Percentiles rank a stretch among this genome's conserved stretches.
Conservation (phyloP, 352 stramenopile genomes). For the Pythium pyrilobum region DNA sequence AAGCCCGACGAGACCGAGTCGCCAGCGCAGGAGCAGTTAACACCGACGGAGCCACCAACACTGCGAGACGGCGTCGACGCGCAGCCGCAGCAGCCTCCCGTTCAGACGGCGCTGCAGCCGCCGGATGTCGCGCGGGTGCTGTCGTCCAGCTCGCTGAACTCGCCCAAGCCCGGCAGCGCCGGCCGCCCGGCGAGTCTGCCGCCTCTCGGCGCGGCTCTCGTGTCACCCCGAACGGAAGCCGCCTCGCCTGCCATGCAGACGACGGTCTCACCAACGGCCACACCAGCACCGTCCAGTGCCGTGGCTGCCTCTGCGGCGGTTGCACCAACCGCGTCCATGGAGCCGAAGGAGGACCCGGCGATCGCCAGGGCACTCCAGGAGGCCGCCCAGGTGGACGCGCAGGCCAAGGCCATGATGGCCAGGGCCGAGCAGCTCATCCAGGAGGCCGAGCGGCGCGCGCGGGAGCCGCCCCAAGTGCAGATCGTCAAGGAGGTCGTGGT, state of each 20-base stretch:
- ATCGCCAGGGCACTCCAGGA: conserved; percentile 44
- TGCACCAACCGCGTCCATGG: not conserved
- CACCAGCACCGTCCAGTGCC: too few relatives aligned
- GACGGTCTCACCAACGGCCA: not conserved
- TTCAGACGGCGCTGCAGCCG: not conserved
- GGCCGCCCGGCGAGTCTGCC: conserved; percentile 10
- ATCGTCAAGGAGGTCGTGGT: conserved; percentile 65
- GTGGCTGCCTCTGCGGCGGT: too few relatives aligned
- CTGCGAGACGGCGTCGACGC: not conserved
- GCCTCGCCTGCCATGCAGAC: not conserved
- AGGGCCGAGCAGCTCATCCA: conserved; percentile 62
- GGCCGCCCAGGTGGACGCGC: conserved; percentile 45
- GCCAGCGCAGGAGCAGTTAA: conserved; percentile 11
- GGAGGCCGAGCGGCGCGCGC: conserved; percentile 36
- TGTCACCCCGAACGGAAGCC: not conserved
- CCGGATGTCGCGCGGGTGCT: conserved; percentile 3
- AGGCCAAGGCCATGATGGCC: conserved; percentile 75
- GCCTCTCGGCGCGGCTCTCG: not conserved
- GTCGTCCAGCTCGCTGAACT: conserved; percentile 7
- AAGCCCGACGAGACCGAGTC: conserved; percentile 17
- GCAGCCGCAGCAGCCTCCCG: conserved; percentile 14
- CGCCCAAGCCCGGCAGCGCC: conserved; percentile 17
- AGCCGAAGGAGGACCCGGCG: conserved; percentile 22
- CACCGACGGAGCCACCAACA: too few relatives aligned
- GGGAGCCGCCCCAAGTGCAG: conserved; percentile 35